Conservation (phyloP, 2,329 filamentous ascomycete genomes). For the Aspergillus amoenus region DNA sequence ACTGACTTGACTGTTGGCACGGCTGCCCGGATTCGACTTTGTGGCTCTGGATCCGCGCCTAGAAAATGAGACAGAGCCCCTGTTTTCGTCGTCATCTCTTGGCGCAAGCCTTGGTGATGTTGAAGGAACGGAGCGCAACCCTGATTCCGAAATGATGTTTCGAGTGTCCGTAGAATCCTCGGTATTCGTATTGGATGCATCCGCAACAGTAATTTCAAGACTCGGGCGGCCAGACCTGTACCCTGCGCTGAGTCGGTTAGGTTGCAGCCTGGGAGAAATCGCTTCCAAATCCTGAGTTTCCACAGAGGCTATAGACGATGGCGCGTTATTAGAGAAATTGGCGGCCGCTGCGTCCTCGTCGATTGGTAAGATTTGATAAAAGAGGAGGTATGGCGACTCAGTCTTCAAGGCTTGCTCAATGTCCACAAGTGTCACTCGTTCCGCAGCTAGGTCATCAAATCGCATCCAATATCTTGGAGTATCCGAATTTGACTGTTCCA, state of each 20-base stretch:
- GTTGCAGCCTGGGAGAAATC: conserved; percentile 19
- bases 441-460: conserved; percentile 80
- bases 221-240: conserved; percentile 34
- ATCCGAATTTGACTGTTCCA: conserved; percentile 50
- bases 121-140: conserved; percentile 24
- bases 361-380: conserved; percentile 91
- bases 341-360: conserved; percentile 58
- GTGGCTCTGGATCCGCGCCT: conserved; percentile 29
- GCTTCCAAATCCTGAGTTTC: conserved; percentile 24
- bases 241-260: conserved; percentile 20
- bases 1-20: conserved; percentile 35
- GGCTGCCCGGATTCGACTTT: conserved; percentile 35
- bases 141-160: conserved; percentile 8
- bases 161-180: neutral
- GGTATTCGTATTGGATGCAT: conserved; percentile 17
- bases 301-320: conserved; percentile 29
- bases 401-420: conserved; percentile 74
- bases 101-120: conserved; percentile 26
- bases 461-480: conserved; percentile 79
- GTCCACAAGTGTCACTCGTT: conserved; percentile 73
- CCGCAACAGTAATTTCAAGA: conserved; percentile 36
- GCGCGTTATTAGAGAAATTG: conserved; percentile 34
- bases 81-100: conserved; percentile 25
- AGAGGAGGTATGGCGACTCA: conserved; percentile 93
- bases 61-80: conserved; percentile 26